phyloP scores from a whole-genome alignment of 345 rosid species.

The Linum trigynum region DNA sequence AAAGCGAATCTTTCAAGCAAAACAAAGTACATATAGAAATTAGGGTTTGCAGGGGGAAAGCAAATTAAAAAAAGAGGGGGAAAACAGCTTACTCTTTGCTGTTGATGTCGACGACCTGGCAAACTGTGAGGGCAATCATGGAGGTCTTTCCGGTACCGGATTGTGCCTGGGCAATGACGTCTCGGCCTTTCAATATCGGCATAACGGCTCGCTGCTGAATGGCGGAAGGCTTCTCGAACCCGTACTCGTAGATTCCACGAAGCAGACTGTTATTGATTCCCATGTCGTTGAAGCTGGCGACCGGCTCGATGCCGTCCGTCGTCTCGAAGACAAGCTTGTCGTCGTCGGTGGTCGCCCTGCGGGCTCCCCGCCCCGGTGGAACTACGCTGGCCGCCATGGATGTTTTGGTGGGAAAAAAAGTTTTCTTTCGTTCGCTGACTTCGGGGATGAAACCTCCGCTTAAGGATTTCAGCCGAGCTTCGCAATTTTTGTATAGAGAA shows the following conservation, averaged over 20 bases:
- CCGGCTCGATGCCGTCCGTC: slow-evolving; percentile 78
- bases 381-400: slow-evolving; percentile 3
- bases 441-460: neutral
- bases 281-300: slow-evolving; percentile 76
- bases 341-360: neutral
- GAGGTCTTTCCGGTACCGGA: slow-evolving; percentile 97
- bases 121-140: slow-evolving; percentile 91
- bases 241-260: slow-evolving; percentile 77
- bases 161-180: slow-evolving; percentile 95
- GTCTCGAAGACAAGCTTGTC: slow-evolving; percentile 35
- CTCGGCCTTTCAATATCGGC: slow-evolving; percentile 87
- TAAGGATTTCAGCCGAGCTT: neutral
- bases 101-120: slow-evolving; percentile 69
- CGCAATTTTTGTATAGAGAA: neutral
- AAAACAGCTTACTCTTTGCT: slow-evolving; percentile 51
- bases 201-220: slow-evolving; percentile 92
- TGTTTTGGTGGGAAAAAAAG: neutral
- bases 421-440: neutral
- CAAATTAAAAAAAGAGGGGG: neutral
- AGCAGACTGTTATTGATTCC: slow-evolving; percentile 69
- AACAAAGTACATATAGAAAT: neutral
- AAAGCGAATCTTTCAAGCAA: no score
- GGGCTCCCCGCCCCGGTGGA: slow-evolving; percentile 1
- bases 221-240: slow-evolving; percentile 92
- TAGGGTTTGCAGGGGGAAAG: slow-evolving; percentile 17